phyloP scores from a whole-genome alignment of 1,284 basidiomycete genomes.

The Naganishia sp. region DNA sequence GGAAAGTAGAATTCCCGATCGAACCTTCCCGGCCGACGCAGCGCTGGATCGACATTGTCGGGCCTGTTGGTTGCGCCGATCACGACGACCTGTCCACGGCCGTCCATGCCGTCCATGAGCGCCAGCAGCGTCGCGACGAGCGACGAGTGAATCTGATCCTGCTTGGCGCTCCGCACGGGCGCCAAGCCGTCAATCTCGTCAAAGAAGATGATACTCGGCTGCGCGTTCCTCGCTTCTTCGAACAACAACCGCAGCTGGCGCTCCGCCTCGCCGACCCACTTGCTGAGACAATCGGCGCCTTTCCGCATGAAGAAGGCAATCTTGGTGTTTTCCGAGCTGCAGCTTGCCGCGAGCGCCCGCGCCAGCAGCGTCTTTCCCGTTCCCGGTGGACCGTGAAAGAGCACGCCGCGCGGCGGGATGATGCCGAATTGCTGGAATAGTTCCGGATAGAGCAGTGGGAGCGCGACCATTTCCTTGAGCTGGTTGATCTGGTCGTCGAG shows the following conservation, averaged over 20 bases:
- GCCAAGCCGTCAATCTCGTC: constrained; percentile 99
- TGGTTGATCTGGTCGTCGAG: constrained; percentile 95
- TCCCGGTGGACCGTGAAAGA: constrained; percentile 95
- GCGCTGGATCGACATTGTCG: constrained; percentile 93
- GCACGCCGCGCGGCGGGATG: constrained; percentile 92
- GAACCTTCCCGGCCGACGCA: constrained; percentile 91
- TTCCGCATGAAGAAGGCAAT: constrained; percentile 99
- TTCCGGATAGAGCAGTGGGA: constrained; percentile 95
- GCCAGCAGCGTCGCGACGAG: constrained; percentile 96
- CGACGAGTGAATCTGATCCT: constrained; percentile 98
- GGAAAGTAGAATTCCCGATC: constrained; percentile 99
- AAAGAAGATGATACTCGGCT: constrained; percentile 99
- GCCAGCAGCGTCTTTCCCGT: constrained; percentile 93
- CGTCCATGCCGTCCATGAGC: constrained; percentile 99
- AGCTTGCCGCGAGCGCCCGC: constrained; percentile 90
- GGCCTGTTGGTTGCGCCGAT: constrained; percentile 98
- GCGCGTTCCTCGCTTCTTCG: constrained; percentile 88
- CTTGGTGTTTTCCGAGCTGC: constrained; percentile 81
- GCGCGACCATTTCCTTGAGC: constrained; percentile 96
- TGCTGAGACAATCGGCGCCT: constrained; percentile 95
- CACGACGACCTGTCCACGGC: constrained; percentile 92
- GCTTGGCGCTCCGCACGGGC: constrained; percentile 94
- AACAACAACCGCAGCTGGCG: constrained; percentile 93
- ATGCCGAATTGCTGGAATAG: constrained; percentile 94
- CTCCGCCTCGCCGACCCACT: constrained; percentile 99